phyloP scores from a whole-genome alignment of 306 rosid species.

The Styphnolobium japonicum region DNA sequence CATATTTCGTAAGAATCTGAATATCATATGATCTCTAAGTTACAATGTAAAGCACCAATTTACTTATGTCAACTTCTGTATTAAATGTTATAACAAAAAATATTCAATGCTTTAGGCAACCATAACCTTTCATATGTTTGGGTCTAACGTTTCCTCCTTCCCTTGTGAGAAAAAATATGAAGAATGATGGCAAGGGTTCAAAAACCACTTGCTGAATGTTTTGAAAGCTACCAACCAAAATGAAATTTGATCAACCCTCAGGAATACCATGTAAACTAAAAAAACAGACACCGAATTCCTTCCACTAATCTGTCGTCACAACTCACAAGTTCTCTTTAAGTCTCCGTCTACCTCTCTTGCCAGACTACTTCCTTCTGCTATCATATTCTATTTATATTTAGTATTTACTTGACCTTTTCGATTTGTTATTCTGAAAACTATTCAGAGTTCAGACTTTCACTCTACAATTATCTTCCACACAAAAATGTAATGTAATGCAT shows the following conservation, averaged over 20 bases:
- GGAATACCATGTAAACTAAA: neutral
- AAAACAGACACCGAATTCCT: neutral
- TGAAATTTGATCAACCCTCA: neutral
- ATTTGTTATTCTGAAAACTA: neutral
- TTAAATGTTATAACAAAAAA: neutral
- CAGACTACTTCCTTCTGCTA: neutral
- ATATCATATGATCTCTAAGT: neutral
- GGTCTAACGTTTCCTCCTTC: neutral
- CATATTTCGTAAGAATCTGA: too few relatives aligned
- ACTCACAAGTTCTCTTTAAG: neutral
- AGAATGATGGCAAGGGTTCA: neutral
- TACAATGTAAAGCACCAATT: neutral
- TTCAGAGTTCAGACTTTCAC: neutral
- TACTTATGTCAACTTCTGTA: neutral
- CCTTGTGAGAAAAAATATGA: neutral
- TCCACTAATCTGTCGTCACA: neutral
- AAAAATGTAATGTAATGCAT: neutral
- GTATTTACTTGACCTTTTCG: neutral
- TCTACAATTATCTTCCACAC: neutral
- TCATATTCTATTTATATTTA: neutral
- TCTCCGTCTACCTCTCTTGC: neutral
- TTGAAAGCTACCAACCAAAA: neutral
- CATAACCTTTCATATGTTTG: neutral
- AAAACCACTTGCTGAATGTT: neutral
- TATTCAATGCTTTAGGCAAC: neutral